Evolutionary conservation across 1,139 yeast species (phyloP).

Genomic region (Ogataea hybrid): DNA sequence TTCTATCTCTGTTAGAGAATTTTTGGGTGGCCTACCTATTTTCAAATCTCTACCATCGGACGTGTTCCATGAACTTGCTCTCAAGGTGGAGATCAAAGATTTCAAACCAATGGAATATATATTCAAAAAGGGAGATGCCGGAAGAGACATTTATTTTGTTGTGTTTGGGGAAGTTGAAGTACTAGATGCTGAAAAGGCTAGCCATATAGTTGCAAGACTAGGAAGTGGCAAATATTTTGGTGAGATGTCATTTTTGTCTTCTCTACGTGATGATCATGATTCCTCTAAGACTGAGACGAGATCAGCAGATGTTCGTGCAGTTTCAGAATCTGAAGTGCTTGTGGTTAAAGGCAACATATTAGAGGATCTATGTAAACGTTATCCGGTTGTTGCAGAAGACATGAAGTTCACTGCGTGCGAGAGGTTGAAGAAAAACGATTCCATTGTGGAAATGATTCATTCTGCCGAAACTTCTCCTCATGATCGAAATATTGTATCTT

Average conservation of each 20-base stretch:
- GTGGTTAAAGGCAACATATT: constrained; percentile 55
- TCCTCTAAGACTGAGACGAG: constrained; percentile 35
- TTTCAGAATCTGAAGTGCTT: constrained; percentile 57
- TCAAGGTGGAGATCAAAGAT: constrained; percentile 56
- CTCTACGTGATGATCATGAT: constrained; percentile 32
- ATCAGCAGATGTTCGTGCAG: constrained; percentile 63
- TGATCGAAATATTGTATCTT: constrained; percentile 21
- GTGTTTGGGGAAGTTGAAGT: constrained; percentile 73
- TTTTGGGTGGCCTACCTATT: constrained; percentile 55
- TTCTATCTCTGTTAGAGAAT: constrained; percentile 51
- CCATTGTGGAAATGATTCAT: constrained; percentile 23
- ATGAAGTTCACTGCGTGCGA: constrained; percentile 60
- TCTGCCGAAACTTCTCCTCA: constrained; percentile 18
- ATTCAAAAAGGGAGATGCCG: constrained; percentile 56
- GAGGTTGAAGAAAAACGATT: constrained; percentile 38
- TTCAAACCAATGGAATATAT: constrained; percentile 58
- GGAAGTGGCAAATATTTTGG: constrained; percentile 70
- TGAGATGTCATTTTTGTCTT: constrained; percentile 66
- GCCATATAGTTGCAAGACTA: constrained; percentile 52
- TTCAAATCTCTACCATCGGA: constrained; percentile 55
- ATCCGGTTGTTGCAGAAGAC: constrained; percentile 57
- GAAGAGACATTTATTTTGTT: constrained; percentile 64
- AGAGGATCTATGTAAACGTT: constrained; percentile 50
- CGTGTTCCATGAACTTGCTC: constrained; percentile 60
- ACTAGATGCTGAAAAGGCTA: constrained; percentile 39